Evolutionary conservation across 306 rosid genomes (phyloP).

Genomic region (Oxytropis ochrocephala): DNA sequence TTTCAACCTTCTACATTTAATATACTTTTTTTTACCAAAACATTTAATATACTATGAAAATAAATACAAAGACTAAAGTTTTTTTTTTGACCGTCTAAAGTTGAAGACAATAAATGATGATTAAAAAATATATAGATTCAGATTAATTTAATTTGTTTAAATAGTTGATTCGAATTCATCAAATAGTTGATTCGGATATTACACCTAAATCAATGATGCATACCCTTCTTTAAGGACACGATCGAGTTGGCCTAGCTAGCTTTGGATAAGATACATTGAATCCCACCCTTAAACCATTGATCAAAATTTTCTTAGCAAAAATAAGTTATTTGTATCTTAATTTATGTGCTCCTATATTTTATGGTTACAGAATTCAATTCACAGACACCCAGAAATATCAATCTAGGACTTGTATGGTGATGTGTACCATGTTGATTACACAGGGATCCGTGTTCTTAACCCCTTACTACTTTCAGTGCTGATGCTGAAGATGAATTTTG

Average conservation of each 20-base stretch:
- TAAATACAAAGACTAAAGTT: too few species aligned
- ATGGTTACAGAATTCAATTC: background rate
- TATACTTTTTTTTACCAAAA: too few species aligned
- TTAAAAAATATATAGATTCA: too few species aligned
- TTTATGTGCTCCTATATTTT: background rate
- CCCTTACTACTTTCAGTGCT: background rate
- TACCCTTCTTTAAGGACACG: background rate
- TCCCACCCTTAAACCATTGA: background rate
- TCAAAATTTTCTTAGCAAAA: background rate
- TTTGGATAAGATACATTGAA: constrained; percentile 37
- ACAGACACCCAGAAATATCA: constrained; percentile 13
- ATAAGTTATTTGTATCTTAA: background rate
- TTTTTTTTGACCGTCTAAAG: too few species aligned
- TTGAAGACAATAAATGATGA: too few species aligned
- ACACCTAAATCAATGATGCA: background rate
- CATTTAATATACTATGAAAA: too few species aligned
- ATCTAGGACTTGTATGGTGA: constrained; percentile 6
- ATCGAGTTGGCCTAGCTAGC: background rate
- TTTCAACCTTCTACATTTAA: too few species aligned
- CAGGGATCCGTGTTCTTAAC: background rate
- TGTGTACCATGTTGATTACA: background rate
- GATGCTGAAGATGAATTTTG: background rate
- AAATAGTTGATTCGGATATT: too few species aligned
- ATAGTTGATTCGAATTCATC: too few species aligned
- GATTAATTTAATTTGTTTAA: too few species aligned